Base-by-base conservation (phyloP, 2,329 filamentous ascomycete species). In the Fusarium tanahbumbuense region DNA sequence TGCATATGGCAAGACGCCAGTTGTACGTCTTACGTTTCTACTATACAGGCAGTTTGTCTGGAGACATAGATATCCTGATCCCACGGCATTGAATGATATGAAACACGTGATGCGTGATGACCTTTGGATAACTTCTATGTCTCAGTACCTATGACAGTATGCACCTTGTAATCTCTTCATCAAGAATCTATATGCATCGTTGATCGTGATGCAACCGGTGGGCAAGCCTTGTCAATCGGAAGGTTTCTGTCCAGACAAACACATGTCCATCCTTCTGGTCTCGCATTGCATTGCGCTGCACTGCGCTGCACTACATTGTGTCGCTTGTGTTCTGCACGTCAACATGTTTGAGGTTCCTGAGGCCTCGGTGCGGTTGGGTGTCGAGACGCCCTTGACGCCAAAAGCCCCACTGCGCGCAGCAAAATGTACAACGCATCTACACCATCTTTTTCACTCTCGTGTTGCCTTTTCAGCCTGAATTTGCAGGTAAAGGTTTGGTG, bases 391-490 rank as follows among this genome's bases (percentile, higher is more conserved):
- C 63, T 80, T 81, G 75, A 81, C 80, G 80, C 82, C 71, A 80
- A 47, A 78, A 32, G 18, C 77, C 77, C 55, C 63, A 54, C 77
- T 78, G 73, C 74, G 70, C 76, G 73, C 63, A 76, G 75, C 71
- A 67, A 75, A 27, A 78, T 83, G 84, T 81, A 86, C 84, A 86
- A 83, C 84, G 79, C 84, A 86, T 75, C 70, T 68, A 75, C 70
- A 74, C 72, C 74, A 73, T 68, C 72, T 75, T 73, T 58, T 60
- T 42, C 20, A 45, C 42, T 25, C 22, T 50, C 41, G 48, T 46
- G 62, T 56, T 64, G 41, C 48, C 64, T 45, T 40, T 65, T 63
- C 62, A 61, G 61, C 55, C 64, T 71, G 47, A 65, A 65, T 49
- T 42, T 30, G n/a, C 28, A 34, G 44, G 18, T n/a, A 37, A 37